Conservation (phyloP, 1,139 yeast genomes). For the Magnusiomyces fungicola region DNA sequence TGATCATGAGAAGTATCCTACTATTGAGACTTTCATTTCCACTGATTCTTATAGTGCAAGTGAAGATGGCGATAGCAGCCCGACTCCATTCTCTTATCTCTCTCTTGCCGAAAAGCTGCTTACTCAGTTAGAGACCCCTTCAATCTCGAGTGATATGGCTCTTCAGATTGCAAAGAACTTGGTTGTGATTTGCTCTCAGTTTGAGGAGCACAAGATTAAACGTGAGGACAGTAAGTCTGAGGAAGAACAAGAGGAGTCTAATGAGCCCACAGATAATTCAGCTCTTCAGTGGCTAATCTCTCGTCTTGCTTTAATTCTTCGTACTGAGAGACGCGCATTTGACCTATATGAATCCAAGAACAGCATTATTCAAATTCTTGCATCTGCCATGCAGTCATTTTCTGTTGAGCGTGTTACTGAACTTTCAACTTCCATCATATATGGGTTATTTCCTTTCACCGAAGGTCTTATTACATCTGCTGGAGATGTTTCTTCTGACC, state of each 20-base stretch:
- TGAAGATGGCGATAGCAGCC: background rate
- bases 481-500: constrained; percentile 35
- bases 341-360: constrained; percentile 45
- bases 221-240: constrained; percentile 22
- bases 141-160: constrained; percentile 57
- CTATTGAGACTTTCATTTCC: constrained; percentile 26
- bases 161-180: constrained; percentile 61
- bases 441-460: constrained; percentile 13
- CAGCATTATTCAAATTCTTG: constrained; percentile 41
- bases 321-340: constrained; percentile 26
- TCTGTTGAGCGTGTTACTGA: constrained; percentile 6
- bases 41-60: background rate
- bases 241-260: constrained; percentile 12
- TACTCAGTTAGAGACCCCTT: constrained; percentile 78
- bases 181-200: constrained; percentile 51
- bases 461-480: constrained; percentile 43
- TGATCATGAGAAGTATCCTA: constrained; percentile 12
- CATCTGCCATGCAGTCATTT: constrained; percentile 27
- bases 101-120: constrained; percentile 39
- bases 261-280: constrained; percentile 22
- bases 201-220: constrained; percentile 42
- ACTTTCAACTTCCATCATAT: constrained; percentile 4
- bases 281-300: constrained; percentile 60
- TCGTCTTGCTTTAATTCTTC: constrained; percentile 54
- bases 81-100: background rate